These are phyloP conservation scores for Boletus rubroflammeus DNA, from an alignment of 768 basidiomycete genomes.

Conservation along the genomic window DNA sequence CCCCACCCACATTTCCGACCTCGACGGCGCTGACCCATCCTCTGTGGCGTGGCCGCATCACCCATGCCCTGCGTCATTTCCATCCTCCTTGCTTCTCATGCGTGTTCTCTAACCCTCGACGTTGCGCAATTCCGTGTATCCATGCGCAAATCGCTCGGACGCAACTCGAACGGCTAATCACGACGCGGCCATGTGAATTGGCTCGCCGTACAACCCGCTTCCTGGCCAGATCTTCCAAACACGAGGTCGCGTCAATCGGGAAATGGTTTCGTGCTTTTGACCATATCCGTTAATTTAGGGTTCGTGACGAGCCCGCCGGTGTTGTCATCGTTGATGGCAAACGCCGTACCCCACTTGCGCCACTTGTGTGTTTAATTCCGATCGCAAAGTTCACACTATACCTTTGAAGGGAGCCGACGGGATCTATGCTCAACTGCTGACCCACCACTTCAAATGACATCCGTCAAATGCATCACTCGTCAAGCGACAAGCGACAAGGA, in stretches of 20 bases:
- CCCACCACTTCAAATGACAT: neutral
- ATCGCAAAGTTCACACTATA: conserved; percentile 12
- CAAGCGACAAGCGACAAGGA: conserved; percentile 12
- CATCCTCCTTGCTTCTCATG: conserved; percentile 8
- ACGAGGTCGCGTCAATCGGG: conserved; percentile 26
- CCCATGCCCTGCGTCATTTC: conserved; percentile 5
- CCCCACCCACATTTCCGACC: conserved; percentile 21
- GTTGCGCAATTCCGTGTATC: conserved; percentile 1
- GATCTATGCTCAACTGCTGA: conserved; percentile 16
- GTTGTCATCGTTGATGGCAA: conserved; percentile 20
- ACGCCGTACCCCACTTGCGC: conserved; percentile 19
- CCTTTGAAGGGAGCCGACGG: conserved; percentile 6
- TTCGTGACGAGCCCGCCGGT: conserved; percentile 14
- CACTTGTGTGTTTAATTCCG: conserved; percentile 6
- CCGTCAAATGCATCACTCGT: neutral
- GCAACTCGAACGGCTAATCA: conserved; percentile 17
- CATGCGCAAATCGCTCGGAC: conserved; percentile 17
- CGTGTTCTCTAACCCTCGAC: conserved; percentile 2
- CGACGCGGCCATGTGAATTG: conserved; percentile 6
- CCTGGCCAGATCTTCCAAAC: conserved; percentile 22
- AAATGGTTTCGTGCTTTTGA: conserved; percentile 20
- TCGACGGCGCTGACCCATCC: conserved; percentile 18
- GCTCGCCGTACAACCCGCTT: conserved; percentile 10
- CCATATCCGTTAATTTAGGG: conserved; percentile 33
- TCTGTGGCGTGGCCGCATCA: neutral